Base-by-base conservation (phyloP, 2,329 filamentous ascomycete genomes). In the Harringtonia aguacate region DNA sequence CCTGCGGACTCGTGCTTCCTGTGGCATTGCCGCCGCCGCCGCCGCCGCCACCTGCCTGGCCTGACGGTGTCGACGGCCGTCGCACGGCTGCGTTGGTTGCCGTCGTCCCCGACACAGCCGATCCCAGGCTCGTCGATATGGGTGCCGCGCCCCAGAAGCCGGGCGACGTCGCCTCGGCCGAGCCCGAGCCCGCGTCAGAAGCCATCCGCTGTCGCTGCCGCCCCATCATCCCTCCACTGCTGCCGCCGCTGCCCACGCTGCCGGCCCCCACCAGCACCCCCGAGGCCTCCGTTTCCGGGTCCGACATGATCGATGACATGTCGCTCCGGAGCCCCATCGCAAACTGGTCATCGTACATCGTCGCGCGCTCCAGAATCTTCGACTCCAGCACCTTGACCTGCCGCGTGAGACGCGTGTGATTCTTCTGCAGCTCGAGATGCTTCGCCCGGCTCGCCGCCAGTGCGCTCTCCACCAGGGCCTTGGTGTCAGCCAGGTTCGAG, bases 351-450 rank as follows among this genome's bases (percentile, higher is more conserved):
- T 50, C 46, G n/a, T 34, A 41, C 9, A 18, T 18, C 8, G 47
- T 24, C 14, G 40, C 36, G 3, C 29, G 43, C 18, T 50, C 50
- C 14, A 52, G 41, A 7, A 29, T n/a, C 39, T 46, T 39, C 10
- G 48, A 68, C 55, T 78, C 70, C 18, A 77, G 57, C 2, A 65
- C 65, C 13, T 66, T 70, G 53, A 75, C 75, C 52, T 73, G 75
- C 42, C 66, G 67, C 52, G 64, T 63, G 39, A 78, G 60, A 18
- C 68, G 60, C 37, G 61, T 60, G 52, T 73, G 67, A 46, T 73
- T 72, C 53, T 65, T 70, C 52, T 74, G 70, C 47, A 77, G 57
- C 51, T 76, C 73, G 0, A 65, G 61, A 48, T 77, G 70, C 56
- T 72, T 74, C 1, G 67, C 65, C 39, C 70, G 63, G 52, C 68